A percentile compares a stretch with the other conserved stretches of the same genome.
Conservation (phyloP, 2,329 filamentous ascomycete genomes). For the Canariomyces notabilis region DNA sequence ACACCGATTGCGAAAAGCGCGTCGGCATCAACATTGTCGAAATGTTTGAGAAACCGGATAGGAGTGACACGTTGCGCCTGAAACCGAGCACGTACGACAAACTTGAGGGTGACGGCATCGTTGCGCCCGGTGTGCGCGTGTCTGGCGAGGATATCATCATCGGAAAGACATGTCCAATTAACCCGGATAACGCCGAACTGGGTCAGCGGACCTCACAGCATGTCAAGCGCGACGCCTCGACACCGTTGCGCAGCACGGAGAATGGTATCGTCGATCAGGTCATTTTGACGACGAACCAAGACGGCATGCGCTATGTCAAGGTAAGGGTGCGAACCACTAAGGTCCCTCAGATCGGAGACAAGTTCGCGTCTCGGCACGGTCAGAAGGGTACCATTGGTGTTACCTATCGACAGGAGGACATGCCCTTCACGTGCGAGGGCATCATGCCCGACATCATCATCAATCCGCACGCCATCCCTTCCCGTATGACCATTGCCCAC, state of each 20-base stretch:
- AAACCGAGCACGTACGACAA: conserved; percentile 98
- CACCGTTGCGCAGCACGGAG: conserved; percentile 88
- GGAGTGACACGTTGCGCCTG: conserved; percentile 80
- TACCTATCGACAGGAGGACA: conserved; percentile 94
- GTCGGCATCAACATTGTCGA: conserved; percentile 91
- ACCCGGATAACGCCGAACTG: conserved; percentile 86
- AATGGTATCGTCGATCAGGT: conserved; percentile 95
- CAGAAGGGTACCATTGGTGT: conserved; percentile 99
- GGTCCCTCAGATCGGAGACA: conserved; percentile 97
- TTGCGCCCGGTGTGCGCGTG: conserved; percentile 88
- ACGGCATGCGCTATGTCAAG: conserved; percentile 94
- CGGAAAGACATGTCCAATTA: conserved; percentile 93
- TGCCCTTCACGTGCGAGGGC: conserved; percentile 93
- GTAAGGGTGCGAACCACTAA: conserved; percentile 96
- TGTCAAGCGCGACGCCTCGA: conserved; percentile 92
- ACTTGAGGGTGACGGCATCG: conserved; percentile 91
- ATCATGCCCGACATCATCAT: conserved; percentile 95
- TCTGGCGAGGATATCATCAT: conserved; percentile 99
- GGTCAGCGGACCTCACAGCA: conserved; percentile 87
- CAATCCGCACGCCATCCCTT: conserved; percentile 98
- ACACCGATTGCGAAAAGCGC: conserved; percentile 94
- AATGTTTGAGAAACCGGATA: conserved; percentile 90
- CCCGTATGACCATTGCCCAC: conserved; percentile 99
- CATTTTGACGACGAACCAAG: conserved; percentile 87
- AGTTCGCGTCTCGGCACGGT: conserved; percentile 97